Base-by-base conservation (phyloP, 192 early-diverging fungal species). In the Coemansia interrupta region DNA sequence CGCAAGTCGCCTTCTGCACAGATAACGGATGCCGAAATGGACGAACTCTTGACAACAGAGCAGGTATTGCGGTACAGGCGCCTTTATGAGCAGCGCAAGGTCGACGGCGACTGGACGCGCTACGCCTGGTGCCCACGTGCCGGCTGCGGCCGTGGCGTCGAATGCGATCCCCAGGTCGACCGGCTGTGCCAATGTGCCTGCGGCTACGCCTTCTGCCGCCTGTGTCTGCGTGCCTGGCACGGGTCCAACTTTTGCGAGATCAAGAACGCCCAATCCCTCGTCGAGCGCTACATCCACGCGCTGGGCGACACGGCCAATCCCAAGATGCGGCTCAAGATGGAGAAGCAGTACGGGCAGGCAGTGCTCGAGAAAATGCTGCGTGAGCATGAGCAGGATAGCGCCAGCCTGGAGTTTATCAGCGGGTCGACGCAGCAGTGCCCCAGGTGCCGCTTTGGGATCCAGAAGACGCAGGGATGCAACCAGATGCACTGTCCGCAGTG, bases 381-480 rank as follows among this genome's bases (percentile, higher is more conserved):
- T 26, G 47, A 36, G 28, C 19, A 44, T 11, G 46, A 53, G 23
- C 14, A 19, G 18, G 53, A 61, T 4, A 23, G n/a, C 24, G 66
- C 38, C 4, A 61, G 45, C 41, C 2, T 39, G 1, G 42, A 41
- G 28, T 30, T 29, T 8, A 48, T 68, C 40, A 15, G 28, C 4
- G 30, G 14, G 3, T 43, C 54, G 20, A 46, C 58, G 0, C 36
- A 42, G 59, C 54, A 54, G n/a, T 68, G 66, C 42, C 66, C 66
- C 13, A 53, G 45, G n/a, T 68, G 66, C 41, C 9, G 23, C 0
- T 41, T 61, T 11, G 8, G 20, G 2, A 68, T 68, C 8, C 43
- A 50, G 10, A 68, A 68, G 54, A 39, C 66, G 14, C 51, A 61
- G 19, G 66, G 66, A 15, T 68, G 66, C n/a, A 68, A 68, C 42